Conservation (phyloP, 306 rosid genomes). For the Cicer arietinum region DNA sequence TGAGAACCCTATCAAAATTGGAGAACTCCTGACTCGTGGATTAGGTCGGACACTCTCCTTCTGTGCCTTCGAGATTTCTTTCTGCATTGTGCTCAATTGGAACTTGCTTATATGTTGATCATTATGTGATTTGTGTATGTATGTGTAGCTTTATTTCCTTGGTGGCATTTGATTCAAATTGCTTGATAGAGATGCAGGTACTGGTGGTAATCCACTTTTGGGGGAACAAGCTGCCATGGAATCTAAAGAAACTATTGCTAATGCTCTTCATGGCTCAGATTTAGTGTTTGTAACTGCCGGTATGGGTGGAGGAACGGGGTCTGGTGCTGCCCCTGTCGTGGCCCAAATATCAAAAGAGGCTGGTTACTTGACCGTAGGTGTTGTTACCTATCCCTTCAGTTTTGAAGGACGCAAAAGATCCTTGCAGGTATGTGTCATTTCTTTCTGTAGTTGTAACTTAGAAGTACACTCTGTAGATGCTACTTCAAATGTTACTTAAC, state of each 20-base stretch:
- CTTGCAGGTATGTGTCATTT: constrained; percentile 76
- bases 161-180: constrained; percentile 47
- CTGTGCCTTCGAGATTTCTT: constrained; percentile 11
- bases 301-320: constrained; percentile 98
- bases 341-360: constrained; percentile 88
- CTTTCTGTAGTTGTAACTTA: constrained; percentile 40
- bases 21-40: constrained; percentile 94
- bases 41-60: constrained; percentile 66
- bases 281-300: constrained; percentile 95
- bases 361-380: constrained; percentile 92
- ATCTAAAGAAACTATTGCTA: constrained; percentile 82
- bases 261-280: constrained; percentile 89
- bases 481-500: neutral
- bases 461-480: constrained; percentile 1
- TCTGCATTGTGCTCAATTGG: constrained; percentile 30
- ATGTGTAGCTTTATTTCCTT: neutral
- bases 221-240: constrained; percentile 99
- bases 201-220: constrained; percentile 91
- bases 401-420: constrained; percentile 98
- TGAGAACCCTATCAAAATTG: constrained; percentile 87
- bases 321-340: constrained; percentile 96
- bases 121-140: neutral
- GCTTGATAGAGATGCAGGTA: constrained; percentile 77
- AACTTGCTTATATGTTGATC: constrained; percentile 5
- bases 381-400: constrained; percentile 89